Evolutionary conservation across 2,329 filamentous ascomycete species (phyloP), one percentile per base, ranked within the genome.

Genomic region (Penicillium sp.): DNA sequence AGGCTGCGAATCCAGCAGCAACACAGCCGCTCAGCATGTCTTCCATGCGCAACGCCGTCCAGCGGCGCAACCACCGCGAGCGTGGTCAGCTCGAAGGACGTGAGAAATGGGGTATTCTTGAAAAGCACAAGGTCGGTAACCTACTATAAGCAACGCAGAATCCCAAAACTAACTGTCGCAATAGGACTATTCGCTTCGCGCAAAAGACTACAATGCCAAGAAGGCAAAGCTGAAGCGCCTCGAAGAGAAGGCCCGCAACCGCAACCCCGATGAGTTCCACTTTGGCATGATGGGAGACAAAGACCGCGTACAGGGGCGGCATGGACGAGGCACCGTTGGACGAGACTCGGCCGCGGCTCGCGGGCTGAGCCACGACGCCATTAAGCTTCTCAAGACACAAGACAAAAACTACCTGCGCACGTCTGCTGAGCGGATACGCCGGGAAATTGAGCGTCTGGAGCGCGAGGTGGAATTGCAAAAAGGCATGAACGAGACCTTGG

Each of bases 41-140:
- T 20, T 78, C 78, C 29, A 73, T 80, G 67, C 75, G 77, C 57
- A 80, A 80, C 62, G 76, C 77, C 66, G 80, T 90, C 51, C 81
- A 89, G 59, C 81, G 88, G 70, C 88, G 89, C 64, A 85, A 89
- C 58, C 91, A 97, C 71, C 81, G 85, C 59, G 93, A 97, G 77
- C 85, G 93, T 60, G 87, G 87, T 28, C 93, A 97, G 69, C 87
- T 90, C 32, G 71, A 81, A 54, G 87, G 90, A 65, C 87, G 93
- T 43, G 76, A 84, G 56, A 88, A 88, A 74, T 89, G 89, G 72
- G 93, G 93, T 55, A 80, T 97, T 18, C 83, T 97, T 51, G 93
- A 97, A 70, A 97, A 98, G 74, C 87, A 93, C 78, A 96, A 96
- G 75, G 84, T 85, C 63, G 22, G 44, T 52, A 40, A 13, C 6